A percentile compares a stretch with the other conserved stretches of the same genome.
phyloP scores from a whole-genome alignment of 148 eudicot species.

The Rhododendron mucronatum region DNA sequence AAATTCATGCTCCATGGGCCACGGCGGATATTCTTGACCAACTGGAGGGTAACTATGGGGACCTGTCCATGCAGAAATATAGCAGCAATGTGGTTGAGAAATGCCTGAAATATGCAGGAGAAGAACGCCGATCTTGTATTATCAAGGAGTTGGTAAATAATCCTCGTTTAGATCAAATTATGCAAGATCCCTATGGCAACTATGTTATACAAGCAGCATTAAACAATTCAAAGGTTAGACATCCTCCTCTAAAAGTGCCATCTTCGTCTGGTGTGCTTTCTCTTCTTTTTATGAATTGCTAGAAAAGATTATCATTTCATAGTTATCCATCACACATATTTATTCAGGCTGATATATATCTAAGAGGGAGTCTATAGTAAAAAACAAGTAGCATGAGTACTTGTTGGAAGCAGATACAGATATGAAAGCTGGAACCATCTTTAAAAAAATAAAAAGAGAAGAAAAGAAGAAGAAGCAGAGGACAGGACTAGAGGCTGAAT shows the following conservation, averaged over 20 bases:
- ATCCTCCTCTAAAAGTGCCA: neutral
- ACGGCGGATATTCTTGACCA: constrained; percentile 22
- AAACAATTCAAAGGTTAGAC: constrained; percentile 30
- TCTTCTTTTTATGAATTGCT: neutral
- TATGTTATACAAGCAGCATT: constrained; percentile 39
- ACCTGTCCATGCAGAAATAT: constrained; percentile 36
- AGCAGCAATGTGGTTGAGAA: constrained; percentile 40
- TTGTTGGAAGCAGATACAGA: neutral
- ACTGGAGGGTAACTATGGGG: constrained; percentile 33
- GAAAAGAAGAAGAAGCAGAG: neutral
- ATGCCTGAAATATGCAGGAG: constrained; percentile 37
- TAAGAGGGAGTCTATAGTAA: neutral
- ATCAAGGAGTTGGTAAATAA: constrained; percentile 28
- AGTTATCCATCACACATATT: neutral
- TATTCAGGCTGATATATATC: neutral
- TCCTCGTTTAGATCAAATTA: constrained; percentile 29
- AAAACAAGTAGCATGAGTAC: neutral
- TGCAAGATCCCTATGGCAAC: constrained; percentile 42
- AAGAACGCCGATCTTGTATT: constrained; percentile 20
- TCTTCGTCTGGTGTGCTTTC: neutral
- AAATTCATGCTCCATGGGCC: constrained; percentile 32
- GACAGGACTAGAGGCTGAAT: neutral
- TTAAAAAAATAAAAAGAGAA: neutral
- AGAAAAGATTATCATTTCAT: neutral
- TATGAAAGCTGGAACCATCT: neutral